These are phyloP conservation scores for Aspergillus quadrilineatus DNA, from an alignment of 2,329 filamentous ascomycete species.

Conservation along the genomic window DNA sequence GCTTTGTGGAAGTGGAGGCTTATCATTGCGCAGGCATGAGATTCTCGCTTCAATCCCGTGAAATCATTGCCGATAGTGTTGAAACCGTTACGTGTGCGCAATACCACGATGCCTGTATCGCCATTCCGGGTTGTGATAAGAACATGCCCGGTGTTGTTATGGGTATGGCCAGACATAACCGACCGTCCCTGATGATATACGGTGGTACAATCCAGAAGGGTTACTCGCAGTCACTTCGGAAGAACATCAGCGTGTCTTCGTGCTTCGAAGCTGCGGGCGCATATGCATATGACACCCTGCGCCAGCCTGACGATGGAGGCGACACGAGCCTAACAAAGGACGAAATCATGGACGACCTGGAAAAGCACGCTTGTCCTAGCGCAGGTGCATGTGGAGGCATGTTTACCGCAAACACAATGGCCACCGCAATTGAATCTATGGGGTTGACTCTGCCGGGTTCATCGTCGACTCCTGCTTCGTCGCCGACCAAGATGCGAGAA, in stretches of 20 bases:
- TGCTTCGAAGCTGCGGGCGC: slow-evolving; percentile 88
- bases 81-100: slow-evolving; percentile 92
- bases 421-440: slow-evolving; percentile 85
- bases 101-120: slow-evolving; percentile 88
- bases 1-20: slow-evolving; percentile 12
- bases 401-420: slow-evolving; percentile 96
- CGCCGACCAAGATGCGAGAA: slow-evolving; percentile 81
- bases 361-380: slow-evolving; percentile 73
- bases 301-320: slow-evolving; percentile 65
- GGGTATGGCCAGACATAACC: slow-evolving; percentile 86
- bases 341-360: slow-evolving; percentile 81
- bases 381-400: slow-evolving; percentile 84
- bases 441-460: slow-evolving; percentile 80
- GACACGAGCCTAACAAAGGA: slow-evolving; percentile 66
- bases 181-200: slow-evolving; percentile 93
- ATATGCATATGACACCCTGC: slow-evolving; percentile 71
- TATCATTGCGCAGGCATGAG: slow-evolving; percentile 69
- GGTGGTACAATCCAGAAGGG: slow-evolving; percentile 87
- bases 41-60: slow-evolving; percentile 84
- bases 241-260: slow-evolving; percentile 81
- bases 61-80: slow-evolving; percentile 91
- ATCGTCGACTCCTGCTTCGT: slow-evolving; percentile 76
- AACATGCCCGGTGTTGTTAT: slow-evolving; percentile 95
- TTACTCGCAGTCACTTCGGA: slow-evolving; percentile 72
- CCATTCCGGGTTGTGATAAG: slow-evolving; percentile 93